Base-by-base conservation (phyloP, 331 rosid species). In the Phaseolus coccineus region DNA sequence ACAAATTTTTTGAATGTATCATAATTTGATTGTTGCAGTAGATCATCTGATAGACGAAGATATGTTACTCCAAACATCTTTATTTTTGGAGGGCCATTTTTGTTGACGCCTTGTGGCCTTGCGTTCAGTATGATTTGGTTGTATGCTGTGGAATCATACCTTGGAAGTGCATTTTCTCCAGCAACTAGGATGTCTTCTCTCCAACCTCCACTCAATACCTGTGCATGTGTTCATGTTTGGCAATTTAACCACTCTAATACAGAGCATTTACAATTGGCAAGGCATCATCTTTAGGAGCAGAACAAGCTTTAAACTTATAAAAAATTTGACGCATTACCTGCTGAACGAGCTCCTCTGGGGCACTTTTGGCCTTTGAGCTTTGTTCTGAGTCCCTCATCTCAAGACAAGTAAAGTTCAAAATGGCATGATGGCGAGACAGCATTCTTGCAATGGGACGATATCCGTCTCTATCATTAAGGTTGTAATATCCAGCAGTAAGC, bases 131-230 rank as follows among this genome's bases (percentile, higher is more conserved):
- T 87, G 85, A 94, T 92, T 84, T 92, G 97, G 81, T 94, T 86
- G 81, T 91, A 92, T 72, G 84, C 97, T 73, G 81, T 81, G 51
- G 87, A 81, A 78, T 86, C 98, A 64, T 88, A 91, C 82, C 95
- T 92, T 73, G 95, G 14, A 73, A 94, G 97, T 76, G 97, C 97
- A 81, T 94, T 94, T 88, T 94, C 98, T 73, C 97, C 98, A 2
- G 98, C 98, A 76, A 91, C 97, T 82, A 84, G 91, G 44, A 89
- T 81, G 58, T 81, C 59, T 81, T 92, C 97, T 85, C 88, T 90
- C 98, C 98, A 91, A 69, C 89, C 93, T 73, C 87, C 97, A 86
- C 97, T 89, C 73, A 94, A 50, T 55, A 88, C 96, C 97, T 90
- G 85, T 57, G 80, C 71, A 76, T 59, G n/a, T 7, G 1, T 24